phyloP scores from a whole-genome alignment of 2,329 filamentous ascomycete species.

The Xylaria sp. region DNA sequence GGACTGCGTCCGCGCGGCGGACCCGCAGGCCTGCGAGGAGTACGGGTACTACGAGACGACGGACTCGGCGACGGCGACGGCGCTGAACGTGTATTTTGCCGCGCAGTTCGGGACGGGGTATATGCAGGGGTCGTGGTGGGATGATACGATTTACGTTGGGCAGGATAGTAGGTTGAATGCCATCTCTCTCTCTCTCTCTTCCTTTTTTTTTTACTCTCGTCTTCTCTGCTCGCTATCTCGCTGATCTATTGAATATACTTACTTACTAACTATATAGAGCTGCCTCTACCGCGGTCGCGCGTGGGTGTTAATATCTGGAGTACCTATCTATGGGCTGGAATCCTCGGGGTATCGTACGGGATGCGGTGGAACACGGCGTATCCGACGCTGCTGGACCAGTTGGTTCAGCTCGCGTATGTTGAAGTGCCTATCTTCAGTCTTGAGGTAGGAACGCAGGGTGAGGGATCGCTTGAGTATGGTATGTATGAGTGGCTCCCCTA shows the following conservation, averaged over 20 bases:
- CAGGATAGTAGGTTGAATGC: slow-evolving; percentile 33
- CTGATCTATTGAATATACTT: no score
- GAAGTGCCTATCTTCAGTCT: slow-evolving; percentile 46
- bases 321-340: slow-evolving; percentile 45
- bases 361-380: slow-evolving; percentile 44
- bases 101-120: slow-evolving; percentile 44
- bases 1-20: slow-evolving; percentile 42
- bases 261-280: slow-evolving; percentile 29
- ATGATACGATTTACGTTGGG: slow-evolving; percentile 42
- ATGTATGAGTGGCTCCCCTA: slow-evolving; percentile 1
- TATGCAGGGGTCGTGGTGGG: slow-evolving; percentile 43
- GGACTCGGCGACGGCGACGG: slow-evolving; percentile 40
- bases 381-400: slow-evolving; percentile 43
- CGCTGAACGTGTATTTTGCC: slow-evolving; percentile 36
- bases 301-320: slow-evolving; percentile 46
- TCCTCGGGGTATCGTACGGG: slow-evolving; percentile 46
- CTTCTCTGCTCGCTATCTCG: no score
- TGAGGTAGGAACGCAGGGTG: slow-evolving; percentile 43
- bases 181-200: background rate
- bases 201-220: no score
- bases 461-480: slow-evolving; percentile 35
- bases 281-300: slow-evolving; percentile 42
- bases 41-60: slow-evolving; percentile 44
- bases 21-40: slow-evolving; percentile 39
- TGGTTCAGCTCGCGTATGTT: slow-evolving; percentile 43